Conservation (phyloP, 139 green algal genomes). For the Volvox reticuliferus region DNA sequence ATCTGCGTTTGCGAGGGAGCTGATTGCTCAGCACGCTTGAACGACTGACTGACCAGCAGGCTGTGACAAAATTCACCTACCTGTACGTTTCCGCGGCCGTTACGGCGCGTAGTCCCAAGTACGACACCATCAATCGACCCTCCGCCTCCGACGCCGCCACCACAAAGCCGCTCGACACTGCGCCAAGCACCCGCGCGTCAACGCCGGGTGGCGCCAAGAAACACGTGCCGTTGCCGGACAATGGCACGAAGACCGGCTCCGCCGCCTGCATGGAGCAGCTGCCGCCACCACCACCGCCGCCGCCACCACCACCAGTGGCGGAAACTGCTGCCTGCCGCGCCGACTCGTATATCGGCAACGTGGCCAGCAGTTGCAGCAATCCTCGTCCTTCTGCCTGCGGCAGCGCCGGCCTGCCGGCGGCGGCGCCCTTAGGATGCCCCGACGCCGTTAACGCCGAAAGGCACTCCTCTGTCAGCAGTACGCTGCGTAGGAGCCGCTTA, state of each 20-base stretch:
- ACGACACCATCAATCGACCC: conserved; percentile 24
- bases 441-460: neutral
- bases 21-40: too few relatives aligned
- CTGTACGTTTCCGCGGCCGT: conserved; percentile 53
- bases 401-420: conserved; percentile 5
- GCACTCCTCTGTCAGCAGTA: conserved; percentile 43
- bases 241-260: neutral
- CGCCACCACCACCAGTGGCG: neutral
- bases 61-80: neutral
- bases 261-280: neutral
- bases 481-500: conserved; percentile 16
- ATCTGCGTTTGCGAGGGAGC: too few relatives aligned
- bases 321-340: neutral
- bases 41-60: too few relatives aligned
- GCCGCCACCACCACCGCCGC: neutral
- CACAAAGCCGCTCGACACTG: conserved; percentile 8
- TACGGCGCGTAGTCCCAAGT: conserved; percentile 56
- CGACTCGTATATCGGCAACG: conserved; percentile 50
- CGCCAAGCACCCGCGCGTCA: conserved; percentile 25
- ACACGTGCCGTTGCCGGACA: conserved; percentile 1
- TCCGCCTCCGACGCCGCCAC: conserved; percentile 14
- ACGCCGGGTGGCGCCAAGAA: conserved; percentile 43
- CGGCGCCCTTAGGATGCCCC: conserved; percentile 3
- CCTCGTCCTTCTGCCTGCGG: neutral
- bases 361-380: conserved; percentile 23